Evolutionary conservation across 768 basidiomycete genomes (phyloP), one percentile per base, ranked within the genome.

Genomic region (Rubroboletus pulcherrimus): DNA sequence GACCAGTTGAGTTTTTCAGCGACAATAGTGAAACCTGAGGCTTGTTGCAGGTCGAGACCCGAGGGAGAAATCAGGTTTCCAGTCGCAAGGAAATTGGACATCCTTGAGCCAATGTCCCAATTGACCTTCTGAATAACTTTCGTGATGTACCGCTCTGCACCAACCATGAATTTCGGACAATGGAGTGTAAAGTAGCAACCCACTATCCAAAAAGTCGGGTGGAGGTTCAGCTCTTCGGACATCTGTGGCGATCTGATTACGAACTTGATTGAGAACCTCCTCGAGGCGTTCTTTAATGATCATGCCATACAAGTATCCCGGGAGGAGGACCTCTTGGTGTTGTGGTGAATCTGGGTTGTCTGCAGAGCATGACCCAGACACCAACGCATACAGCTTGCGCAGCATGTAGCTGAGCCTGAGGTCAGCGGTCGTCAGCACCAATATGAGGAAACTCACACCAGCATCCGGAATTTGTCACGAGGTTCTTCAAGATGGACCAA

Each of bases 271-370:
- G 48, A 98, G 73, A 24, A 85, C 85, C 70, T 98, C 97, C 62
- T 98, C 96, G 56, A 98, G 79, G 57, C 91, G 85, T 72, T 99
- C 97, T 74, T 97, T 98, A 77, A 99, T 90, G 66, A 98, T 97
- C 91, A 96, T 98, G 47, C 86, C 87, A 69, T 97, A 98, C 24
- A 99, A 71, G 61, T 78, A 84, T 31, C 97, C 97, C 1, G 97
- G 97, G 6, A 98, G 83, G 12, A 99, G 81, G 45, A 96, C 93
- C 67, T 99, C 97, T 70, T 99, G 97, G 67, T 98, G 92, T 69
- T 98, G 96, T 56, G 97, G 94, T 1, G 95, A 98, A 79, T 99
- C 97, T 5, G 97, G 95, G 69, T 98, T 98, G 75, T 99, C 97
- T 49, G 89, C 81, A 63, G 89, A 90, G 62, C 92, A 97, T 41